Conservation (phyloP, 1,284 basidiomycete species). For the Irpex sp. region DNA sequence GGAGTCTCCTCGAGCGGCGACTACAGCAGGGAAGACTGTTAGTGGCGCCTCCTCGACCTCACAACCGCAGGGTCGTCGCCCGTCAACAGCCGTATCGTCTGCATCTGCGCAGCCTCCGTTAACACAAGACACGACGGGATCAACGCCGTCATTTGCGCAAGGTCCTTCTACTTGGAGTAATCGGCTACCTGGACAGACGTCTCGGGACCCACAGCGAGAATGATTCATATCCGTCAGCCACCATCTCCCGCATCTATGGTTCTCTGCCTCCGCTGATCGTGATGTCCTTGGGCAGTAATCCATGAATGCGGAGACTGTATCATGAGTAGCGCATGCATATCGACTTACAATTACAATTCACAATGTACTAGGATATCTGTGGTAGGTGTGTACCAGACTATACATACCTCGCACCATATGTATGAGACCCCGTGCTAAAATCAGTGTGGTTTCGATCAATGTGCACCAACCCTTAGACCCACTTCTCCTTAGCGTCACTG, state of each 20-base stretch:
- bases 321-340: not conserved
- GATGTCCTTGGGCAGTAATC: not conserved
- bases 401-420: not conserved
- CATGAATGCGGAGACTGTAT: not conserved
- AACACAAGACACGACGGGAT: not conserved
- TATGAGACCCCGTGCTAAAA: not conserved
- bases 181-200: not conserved
- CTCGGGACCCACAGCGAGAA: not conserved
- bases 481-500: not conserved
- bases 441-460: not conserved
- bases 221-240: slow-evolving; percentile 3
- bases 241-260: not conserved
- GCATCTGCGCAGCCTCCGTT: not conserved
- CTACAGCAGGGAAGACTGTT: not conserved
- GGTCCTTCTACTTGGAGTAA: not conserved
- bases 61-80: not conserved
- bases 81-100: not conserved
- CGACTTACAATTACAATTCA: not conserved
- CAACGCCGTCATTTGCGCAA: not conserved
- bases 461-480: not conserved
- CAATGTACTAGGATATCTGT: not conserved
- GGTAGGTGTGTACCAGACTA: not conserved
- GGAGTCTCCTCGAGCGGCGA: not conserved
- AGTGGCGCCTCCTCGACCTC: not conserved
- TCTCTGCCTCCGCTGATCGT: not conserved